A percentile compares a stretch with the other conserved stretches of the same genome.
These are phyloP conservation scores for Hymenoscyphus linearis DNA, from an alignment of 2,329 filamentous ascomycete genomes.

Conservation along the genomic window DNA sequence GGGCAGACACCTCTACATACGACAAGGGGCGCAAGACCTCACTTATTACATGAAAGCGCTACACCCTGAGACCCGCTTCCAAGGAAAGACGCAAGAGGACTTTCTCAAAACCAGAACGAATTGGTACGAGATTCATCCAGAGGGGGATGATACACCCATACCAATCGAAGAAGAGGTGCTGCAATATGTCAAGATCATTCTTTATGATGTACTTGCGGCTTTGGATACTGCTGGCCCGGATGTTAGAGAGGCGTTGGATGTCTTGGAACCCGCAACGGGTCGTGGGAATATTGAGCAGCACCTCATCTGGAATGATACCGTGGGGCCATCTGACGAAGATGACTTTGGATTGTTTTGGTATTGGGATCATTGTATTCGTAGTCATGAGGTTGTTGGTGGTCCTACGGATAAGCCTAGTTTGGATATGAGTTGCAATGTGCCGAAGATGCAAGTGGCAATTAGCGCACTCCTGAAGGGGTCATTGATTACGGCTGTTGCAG, in stretches of 20 bases:
- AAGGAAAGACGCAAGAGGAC: background rate
- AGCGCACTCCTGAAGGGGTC: background rate
- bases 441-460: background rate
- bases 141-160: background rate
- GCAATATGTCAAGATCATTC: background rate
- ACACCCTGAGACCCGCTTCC: background rate
- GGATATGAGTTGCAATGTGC: background rate
- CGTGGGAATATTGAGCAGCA: background rate
- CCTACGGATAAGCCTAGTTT: background rate
- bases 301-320: too few species aligned
- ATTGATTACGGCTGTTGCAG: background rate
- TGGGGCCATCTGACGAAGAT: too few species aligned
- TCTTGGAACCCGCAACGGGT: background rate
- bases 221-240: background rate
- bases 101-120: background rate
- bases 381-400: background rate
- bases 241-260: background rate
- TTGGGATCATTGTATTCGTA: background rate
- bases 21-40: background rate
- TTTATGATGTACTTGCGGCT: background rate
- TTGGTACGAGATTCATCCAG: background rate
- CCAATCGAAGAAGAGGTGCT: background rate
- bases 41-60: background rate
- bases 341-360: too few species aligned
- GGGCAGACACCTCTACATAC: background rate